Base-by-base conservation (phyloP, 441 rosid genomes). In the Gossypium davidsonii region DNA sequence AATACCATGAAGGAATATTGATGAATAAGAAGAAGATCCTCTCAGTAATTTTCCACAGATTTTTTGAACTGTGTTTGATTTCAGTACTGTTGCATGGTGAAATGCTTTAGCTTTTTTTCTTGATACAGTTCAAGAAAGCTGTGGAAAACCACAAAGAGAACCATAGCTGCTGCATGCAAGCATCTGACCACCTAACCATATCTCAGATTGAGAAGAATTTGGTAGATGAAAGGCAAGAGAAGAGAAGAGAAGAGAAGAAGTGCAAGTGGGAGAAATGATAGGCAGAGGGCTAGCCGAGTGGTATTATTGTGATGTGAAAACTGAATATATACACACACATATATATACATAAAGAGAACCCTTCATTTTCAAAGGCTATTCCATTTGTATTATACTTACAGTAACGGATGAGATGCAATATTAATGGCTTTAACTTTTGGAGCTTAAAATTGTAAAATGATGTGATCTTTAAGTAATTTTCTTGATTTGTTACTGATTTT, bases 101-200 rank as follows among this genome's bases (percentile, higher is more conserved):
- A 58, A 5, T 10, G 37, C 18, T 6, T 6, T 12, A 15, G 14
- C 14, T 34, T 62, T 31, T 61, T 7, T 26, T 34, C 42, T 21
- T 63, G n/a, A 11, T 64, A 64, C 53, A 20, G 69, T 64, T 64
- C 69, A 64, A 67, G 48, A 62, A 42, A 64, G 77, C 75, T 51
- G 81, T 77, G 79, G 77, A 80, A 80, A 53, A 80, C 70, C 77
- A 68, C 65, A 28, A 17, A 59, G 73, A 62, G 71, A 65, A 42
- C 49, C 79, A 26, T 52, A 25, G 63, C 18, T 26, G 20, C 44
- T 31, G 42, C 12, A 31, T 61, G 51, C n/a, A 17, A 31, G 49
- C 67, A 62, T 62, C 66, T 7, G 12, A 61, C 1, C 42, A 34
- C 23, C 67, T 3, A 46, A 46, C 12, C 12, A 3, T 14, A 15